A percentile compares a stretch with the other conserved stretches of the same genome.
Evolutionary conservation across 768 basidiomycete genomes (phyloP).

Genomic region (Cystobasidium ongulense): DNA sequence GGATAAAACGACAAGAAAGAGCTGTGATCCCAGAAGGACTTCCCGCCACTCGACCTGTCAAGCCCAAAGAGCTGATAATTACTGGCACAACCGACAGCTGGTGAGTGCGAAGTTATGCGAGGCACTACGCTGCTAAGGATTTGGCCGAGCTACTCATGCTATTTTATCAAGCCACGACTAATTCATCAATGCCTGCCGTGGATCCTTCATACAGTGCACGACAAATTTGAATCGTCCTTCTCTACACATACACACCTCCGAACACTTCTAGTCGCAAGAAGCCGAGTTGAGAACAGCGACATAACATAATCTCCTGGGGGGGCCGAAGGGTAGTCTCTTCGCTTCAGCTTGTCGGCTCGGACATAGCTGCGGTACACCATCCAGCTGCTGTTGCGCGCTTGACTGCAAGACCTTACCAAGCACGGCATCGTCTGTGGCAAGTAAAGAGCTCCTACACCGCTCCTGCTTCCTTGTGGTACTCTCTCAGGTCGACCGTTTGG

Average conservation of each 20-base stretch:
- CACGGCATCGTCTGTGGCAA: slow-evolving; percentile 9
- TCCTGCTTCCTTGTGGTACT: background rate
- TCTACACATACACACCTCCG: background rate
- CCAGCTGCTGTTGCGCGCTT: background rate
- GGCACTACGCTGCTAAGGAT: background rate
- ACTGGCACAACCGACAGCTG: no score
- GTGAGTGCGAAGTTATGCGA: background rate
- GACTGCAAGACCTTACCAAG: background rate
- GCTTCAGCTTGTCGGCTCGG: background rate
- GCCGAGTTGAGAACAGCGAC: background rate
- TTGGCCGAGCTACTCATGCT: background rate
- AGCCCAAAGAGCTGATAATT: background rate
- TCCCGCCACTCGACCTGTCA: background rate
- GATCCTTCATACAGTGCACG: background rate
- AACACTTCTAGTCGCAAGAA: background rate
- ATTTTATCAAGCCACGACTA: background rate
- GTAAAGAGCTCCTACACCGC: background rate
- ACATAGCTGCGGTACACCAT: background rate
- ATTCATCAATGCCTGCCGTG: background rate
- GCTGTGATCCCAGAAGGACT: background rate
- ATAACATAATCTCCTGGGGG: background rate
- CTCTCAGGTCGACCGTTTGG: slow-evolving; percentile 30
- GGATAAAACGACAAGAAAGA: background rate
- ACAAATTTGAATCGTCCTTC: background rate
- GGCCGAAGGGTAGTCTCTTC: background rate